Conservation (phyloP, 192 early-diverging fungal species). For the Rhizophagus prolifer region DNA sequence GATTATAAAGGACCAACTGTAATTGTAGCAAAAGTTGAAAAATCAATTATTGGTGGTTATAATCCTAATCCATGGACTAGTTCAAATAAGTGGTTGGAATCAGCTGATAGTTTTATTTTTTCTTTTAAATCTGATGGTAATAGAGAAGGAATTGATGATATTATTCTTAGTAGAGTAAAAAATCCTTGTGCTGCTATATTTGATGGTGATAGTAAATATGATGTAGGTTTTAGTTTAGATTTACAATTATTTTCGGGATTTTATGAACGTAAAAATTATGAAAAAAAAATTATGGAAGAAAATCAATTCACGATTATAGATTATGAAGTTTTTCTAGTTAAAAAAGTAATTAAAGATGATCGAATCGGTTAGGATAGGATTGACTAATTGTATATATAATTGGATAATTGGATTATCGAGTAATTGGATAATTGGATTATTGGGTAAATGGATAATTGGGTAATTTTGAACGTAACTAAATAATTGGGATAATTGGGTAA, state of each 20-base stretch:
- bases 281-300: not conserved
- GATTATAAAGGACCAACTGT: slow-evolving; percentile 12
- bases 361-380: not conserved
- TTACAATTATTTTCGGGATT: not conserved
- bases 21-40: not conserved
- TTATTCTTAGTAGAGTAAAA: not conserved
- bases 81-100: not conserved
- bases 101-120: slow-evolving; percentile 7
- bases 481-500: too few relatives aligned
- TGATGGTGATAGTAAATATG: not conserved
- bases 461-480: too few relatives aligned
- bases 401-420: too few relatives aligned
- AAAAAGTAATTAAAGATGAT: not conserved
- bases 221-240: not conserved
- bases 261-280: not conserved
- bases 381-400: too few relatives aligned
- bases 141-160: not conserved
- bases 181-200: not conserved
- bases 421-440: too few relatives aligned
- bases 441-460: too few relatives aligned
- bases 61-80: not conserved
- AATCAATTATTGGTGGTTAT: slow-evolving; percentile 8
- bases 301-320: not conserved
- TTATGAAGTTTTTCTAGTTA: not conserved
- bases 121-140: not conserved